Evolutionary conservation across 1,139 yeast species (phyloP).

Genomic region (Casaregolazyma lundiana): DNA sequence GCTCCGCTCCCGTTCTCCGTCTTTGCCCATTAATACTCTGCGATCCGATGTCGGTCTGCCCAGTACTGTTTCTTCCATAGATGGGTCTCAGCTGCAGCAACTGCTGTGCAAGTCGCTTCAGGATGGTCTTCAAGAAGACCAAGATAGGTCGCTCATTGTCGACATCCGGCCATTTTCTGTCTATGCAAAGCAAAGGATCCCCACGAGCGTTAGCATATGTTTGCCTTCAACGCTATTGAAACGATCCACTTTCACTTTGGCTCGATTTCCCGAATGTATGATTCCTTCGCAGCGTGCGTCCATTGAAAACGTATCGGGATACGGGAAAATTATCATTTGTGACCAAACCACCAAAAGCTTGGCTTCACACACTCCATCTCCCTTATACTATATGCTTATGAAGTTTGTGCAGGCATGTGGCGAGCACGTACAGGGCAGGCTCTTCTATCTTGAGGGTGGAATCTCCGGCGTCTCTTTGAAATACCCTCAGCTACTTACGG

Average conservation of each 20-base stretch:
- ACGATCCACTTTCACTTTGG: conserved; percentile 57
- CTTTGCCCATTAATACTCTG: conserved; percentile 20
- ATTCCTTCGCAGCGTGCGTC: conserved; percentile 34
- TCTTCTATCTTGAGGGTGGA: conserved; percentile 32
- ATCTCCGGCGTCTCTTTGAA: conserved; percentile 32
- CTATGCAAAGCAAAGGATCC: conserved; percentile 48
- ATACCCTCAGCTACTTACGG: conserved; percentile 27
- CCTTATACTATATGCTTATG: conserved; percentile 37
- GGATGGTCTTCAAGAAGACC: background rate
- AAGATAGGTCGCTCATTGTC: conserved; percentile 38
- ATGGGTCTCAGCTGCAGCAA: conserved; percentile 9
- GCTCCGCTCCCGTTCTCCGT: conserved; percentile 21
- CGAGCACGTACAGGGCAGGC: conserved; percentile 16
- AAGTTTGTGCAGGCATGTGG: conserved; percentile 39
- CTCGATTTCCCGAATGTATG: conserved; percentile 55
- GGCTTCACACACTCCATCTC: conserved; percentile 36
- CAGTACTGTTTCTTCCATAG: conserved; percentile 8
- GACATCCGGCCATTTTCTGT: conserved; percentile 73
- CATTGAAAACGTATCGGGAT: conserved; percentile 25
- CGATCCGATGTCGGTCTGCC: conserved; percentile 15
- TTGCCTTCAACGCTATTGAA: conserved; percentile 74
- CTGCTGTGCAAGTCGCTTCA: background rate
- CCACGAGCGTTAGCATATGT: conserved; percentile 61
- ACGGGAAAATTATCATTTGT: conserved; percentile 45
- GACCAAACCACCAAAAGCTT: conserved; percentile 40